Percentiles rank a stretch among this genome's conserved stretches.
These are phyloP conservation scores for Aspergillus cejpii DNA, from an alignment of 2,329 filamentous ascomycete genomes.

Conservation along the genomic window DNA sequence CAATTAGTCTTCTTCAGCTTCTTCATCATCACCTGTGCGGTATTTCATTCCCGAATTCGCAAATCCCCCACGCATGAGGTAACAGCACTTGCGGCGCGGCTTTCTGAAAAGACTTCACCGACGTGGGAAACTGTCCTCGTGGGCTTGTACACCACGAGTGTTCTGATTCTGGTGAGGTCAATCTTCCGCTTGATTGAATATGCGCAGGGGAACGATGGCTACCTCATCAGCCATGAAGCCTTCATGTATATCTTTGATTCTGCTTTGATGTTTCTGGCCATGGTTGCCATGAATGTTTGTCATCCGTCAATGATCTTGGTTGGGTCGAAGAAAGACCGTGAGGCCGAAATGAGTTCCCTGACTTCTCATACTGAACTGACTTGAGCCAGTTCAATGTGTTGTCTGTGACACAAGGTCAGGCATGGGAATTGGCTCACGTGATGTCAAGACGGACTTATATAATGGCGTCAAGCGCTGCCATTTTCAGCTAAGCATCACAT, in stretches of 20 bases:
- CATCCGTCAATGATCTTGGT: background rate
- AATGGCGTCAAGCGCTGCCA: no score
- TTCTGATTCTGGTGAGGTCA: conserved; percentile 26
- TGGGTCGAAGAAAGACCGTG: background rate
- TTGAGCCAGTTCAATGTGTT: background rate
- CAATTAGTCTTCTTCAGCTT: conserved; percentile 54
- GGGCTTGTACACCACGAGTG: conserved; percentile 20
- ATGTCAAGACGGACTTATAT: no score
- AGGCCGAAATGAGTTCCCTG: background rate
- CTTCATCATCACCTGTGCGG: conserved; percentile 46
- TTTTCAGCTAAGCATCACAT: no score
- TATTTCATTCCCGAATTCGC: conserved; percentile 46
- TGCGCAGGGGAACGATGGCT: conserved; percentile 20
- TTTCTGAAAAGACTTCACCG: conserved; percentile 8
- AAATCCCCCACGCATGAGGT: conserved; percentile 22
- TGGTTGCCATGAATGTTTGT: conserved; percentile 1
- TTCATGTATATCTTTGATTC: conserved; percentile 30
- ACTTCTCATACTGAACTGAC: background rate
- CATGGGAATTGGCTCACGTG: no score
- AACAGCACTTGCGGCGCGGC: background rate
- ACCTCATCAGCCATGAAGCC: conserved; percentile 23
- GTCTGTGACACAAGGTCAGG: background rate
- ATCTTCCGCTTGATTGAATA: conserved; percentile 31
- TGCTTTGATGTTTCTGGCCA: conserved; percentile 22
- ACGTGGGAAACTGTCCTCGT: background rate